phyloP scores from a whole-genome alignment of 306 rosid species.

The Sesbania bispinosa region DNA sequence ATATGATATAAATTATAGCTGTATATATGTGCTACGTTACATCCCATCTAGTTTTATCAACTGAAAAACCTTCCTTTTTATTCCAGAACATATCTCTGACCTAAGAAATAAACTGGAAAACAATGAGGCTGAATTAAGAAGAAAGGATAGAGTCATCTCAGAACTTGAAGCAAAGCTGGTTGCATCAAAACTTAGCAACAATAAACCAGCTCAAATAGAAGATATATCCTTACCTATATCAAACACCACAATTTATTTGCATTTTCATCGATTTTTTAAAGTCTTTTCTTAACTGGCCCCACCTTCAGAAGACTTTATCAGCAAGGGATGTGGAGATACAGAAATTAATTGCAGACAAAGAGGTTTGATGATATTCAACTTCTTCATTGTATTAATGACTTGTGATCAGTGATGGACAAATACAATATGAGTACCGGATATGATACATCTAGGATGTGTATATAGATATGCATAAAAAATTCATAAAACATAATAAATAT shows the following conservation, averaged over 20 bases:
- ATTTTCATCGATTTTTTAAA: background rate
- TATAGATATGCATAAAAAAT: too few species aligned
- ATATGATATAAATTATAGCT: background rate
- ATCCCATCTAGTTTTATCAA: slow-evolving; percentile 15
- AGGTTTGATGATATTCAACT: slow-evolving; percentile 40
- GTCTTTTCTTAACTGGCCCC: slow-evolving; percentile 48
- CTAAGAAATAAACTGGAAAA: slow-evolving; percentile 48
- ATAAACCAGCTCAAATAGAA: slow-evolving; percentile 49
- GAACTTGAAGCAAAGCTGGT: slow-evolving; percentile 67
- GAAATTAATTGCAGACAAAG: slow-evolving; percentile 57
- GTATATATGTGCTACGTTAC: background rate
- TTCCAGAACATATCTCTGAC: slow-evolving; percentile 52
- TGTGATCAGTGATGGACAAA: too few species aligned
- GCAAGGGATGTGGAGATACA: slow-evolving; percentile 54
- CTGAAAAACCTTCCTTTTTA: background rate
- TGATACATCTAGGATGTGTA: too few species aligned
- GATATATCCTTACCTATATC: slow-evolving; percentile 54
- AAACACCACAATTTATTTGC: background rate
- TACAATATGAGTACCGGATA: too few species aligned
- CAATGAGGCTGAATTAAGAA: slow-evolving; percentile 47
- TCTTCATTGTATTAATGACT: background rate
- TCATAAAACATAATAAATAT: too few species aligned
- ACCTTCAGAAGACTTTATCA: slow-evolving; percentile 60
- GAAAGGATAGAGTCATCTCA: slow-evolving; percentile 59
- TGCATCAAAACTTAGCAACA: slow-evolving; percentile 40